Evolutionary conservation across 805 yeast species (phyloP).

Genomic region (Pichia phayaonensis): DNA sequence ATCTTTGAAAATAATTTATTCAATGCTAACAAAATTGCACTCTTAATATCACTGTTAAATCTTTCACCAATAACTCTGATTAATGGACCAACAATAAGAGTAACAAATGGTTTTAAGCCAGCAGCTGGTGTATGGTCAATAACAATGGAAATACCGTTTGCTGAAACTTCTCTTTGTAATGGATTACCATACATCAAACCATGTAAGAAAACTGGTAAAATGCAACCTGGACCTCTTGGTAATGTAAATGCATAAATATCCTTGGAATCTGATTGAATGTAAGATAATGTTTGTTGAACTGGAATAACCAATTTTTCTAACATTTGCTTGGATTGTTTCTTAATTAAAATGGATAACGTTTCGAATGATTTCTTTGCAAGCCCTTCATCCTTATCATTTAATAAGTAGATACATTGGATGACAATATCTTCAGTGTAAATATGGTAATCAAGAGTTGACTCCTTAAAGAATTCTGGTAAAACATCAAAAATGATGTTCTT

Average conservation of each 20-base stretch:
- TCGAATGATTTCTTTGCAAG: slow-evolving; percentile 61
- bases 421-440: slow-evolving; percentile 71
- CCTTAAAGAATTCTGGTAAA: slow-evolving; percentile 62
- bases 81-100: slow-evolving; percentile 92
- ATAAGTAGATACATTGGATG: slow-evolving; percentile 55
- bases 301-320: slow-evolving; percentile 74
- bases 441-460: slow-evolving; percentile 61
- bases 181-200: slow-evolving; percentile 91
- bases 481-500: slow-evolving; percentile 59
- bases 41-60: slow-evolving; percentile 82
- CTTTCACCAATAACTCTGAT: slow-evolving; percentile 98
- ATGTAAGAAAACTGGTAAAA: slow-evolving; percentile 86
- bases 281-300: slow-evolving; percentile 63
- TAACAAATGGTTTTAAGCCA: slow-evolving; percentile 78
- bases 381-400: slow-evolving; percentile 60
- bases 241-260: slow-evolving; percentile 67
- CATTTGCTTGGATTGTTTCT: slow-evolving; percentile 65
- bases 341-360: slow-evolving; percentile 58
- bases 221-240: slow-evolving; percentile 80
- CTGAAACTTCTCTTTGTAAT: slow-evolving; percentile 78
- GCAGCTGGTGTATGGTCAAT: slow-evolving; percentile 81
- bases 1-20: slow-evolving; percentile 71
- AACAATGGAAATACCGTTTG: slow-evolving; percentile 81
- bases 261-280: slow-evolving; percentile 54
- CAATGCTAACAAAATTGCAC: slow-evolving; percentile 85